These are phyloP conservation scores for Nakaseomyces delphensis DNA, from an alignment of 1,139 yeast genomes.

Conservation along the genomic window DNA sequence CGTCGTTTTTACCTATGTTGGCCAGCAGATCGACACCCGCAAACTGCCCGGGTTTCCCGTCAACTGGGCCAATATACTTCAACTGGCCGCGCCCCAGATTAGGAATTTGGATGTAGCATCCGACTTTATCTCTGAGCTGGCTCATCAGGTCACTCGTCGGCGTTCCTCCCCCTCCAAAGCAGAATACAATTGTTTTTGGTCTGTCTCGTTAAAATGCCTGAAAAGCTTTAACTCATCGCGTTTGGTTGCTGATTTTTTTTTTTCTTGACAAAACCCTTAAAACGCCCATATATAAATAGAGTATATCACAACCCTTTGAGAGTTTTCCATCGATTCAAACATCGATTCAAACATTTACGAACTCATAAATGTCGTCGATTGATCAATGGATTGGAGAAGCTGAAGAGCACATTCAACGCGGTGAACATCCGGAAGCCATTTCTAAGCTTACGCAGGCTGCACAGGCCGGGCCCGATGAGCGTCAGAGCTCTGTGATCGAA, in stretches of 20 bases:
- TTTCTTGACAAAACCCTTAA: too few species aligned
- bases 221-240: too few species aligned
- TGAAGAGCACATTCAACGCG: constrained; percentile 17
- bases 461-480: constrained; percentile 19
- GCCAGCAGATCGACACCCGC: constrained; percentile 83
- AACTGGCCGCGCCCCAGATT: constrained; percentile 47
- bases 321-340: too few species aligned
- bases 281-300: too few species aligned
- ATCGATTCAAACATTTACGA: too few species aligned
- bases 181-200: too few species aligned
- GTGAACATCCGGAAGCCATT: constrained; percentile 25
- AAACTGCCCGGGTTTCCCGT: constrained; percentile 67
- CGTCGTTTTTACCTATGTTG: constrained; percentile 69
- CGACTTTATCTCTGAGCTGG: constrained; percentile 24
- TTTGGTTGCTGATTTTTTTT: too few species aligned
- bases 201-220: too few species aligned
- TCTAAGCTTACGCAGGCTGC: constrained; percentile 26
- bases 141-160: too few species aligned
- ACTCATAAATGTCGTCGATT: background rate
- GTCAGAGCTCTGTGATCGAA: constrained; percentile 23
- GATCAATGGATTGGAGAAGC: constrained; percentile 21
- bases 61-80: constrained; percentile 64
- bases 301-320: too few species aligned
- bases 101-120: constrained; percentile 30
- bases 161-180: too few species aligned